Evolutionary conservation across 2,329 filamentous ascomycete species (phyloP), one percentile per base, ranked within the genome.

Genomic region (Alternaria metachromatica): DNA sequence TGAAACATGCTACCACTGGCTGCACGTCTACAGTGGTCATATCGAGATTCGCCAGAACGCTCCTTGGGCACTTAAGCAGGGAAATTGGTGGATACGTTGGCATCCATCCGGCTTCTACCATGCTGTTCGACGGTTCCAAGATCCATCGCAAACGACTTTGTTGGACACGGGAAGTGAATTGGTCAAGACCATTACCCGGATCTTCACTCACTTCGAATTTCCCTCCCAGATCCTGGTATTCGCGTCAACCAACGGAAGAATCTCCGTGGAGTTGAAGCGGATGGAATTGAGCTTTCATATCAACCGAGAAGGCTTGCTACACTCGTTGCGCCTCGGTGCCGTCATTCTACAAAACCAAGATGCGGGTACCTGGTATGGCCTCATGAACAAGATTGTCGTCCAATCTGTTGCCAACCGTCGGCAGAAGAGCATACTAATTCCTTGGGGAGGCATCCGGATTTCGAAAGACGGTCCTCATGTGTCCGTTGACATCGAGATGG

Each of bases 331-430:
- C 64, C 80, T 90, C 0, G 73, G 76, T 0, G 80, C 84, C 0
- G 82, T 86, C 45, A 80, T 92, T 1, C 41, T 48, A 4, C 72
- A 74, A 0, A 67, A 86, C 9, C 90, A 92, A 69, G 85, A 90
- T 55, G 78, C 84, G 0, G 89, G 89, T 0, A 88, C 87, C 0
- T 83, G 86, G 68, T 86, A 91, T 61, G 89, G 90, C 0, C 78
- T 91, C 0, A 61, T 77, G 3, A 89, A 85, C 72, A 90, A 86
- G 72, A 76, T 90, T 4, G 84, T 91, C 0, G 74, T 90, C 13
- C 81, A 84, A 0, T 83, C 85, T n/a, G 56, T 71, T 0, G 61
- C 67, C 0, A 84, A 86, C 45, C 68, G 58, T 0, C 62, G 70
- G 0, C 79, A 82, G 5, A 84, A 84, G 9, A 88, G 83, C 28